Evolutionary conservation across 1,284 basidiomycete species (phyloP), one percentile per base, ranked within the genome.

Genomic region (Pseudozyma pruni): DNA sequence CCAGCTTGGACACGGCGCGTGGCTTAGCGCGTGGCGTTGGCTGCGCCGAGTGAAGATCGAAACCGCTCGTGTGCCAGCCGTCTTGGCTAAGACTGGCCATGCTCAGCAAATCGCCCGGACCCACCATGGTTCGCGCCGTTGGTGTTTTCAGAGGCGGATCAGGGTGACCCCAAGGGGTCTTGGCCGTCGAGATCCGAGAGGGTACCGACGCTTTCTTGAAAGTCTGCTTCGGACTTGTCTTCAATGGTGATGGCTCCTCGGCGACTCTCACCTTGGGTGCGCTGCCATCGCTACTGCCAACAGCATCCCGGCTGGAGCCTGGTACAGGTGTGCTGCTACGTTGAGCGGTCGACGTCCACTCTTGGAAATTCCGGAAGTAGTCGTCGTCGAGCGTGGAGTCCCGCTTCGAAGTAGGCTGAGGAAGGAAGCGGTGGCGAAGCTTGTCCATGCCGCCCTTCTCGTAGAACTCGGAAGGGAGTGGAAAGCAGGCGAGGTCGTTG

Each of bases 401-500:
- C n/a, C 48, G 51, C 22, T 64, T 64, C 11, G 61, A 34, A 25
- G 66, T 68, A 11, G 61, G 59, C 53, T 69, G 50, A 8, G 78
- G 80, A 9, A 72, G 47, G 58, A 88, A 98, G 22, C 92, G 89
- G 56, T 94, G 91, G 23, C 94, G 88, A 4, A 98, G 87, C 57
- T 90, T 87, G 79, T 93, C 89, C 77, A 98, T 87, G 2, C 95
- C 95, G 8, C 92, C 92, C n/a, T 91, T 89, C 79, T 93, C 91
- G 81, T 98, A 98, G 84, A 98, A 99, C 0, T 89, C 88, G 22
- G 88, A 84, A 0, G 95, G 94, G 1, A 99, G 86, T 4, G 95
- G 94, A 82, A 97, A 93, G 64, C 93, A 94, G 13, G 96, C 95
- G 61, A 97, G 90, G 61, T 94, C 90, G 79, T 99, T 99, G 82